phyloP scores from a whole-genome alignment of 2,329 filamentous ascomycete species.

The Fusarium xyrophilum region DNA sequence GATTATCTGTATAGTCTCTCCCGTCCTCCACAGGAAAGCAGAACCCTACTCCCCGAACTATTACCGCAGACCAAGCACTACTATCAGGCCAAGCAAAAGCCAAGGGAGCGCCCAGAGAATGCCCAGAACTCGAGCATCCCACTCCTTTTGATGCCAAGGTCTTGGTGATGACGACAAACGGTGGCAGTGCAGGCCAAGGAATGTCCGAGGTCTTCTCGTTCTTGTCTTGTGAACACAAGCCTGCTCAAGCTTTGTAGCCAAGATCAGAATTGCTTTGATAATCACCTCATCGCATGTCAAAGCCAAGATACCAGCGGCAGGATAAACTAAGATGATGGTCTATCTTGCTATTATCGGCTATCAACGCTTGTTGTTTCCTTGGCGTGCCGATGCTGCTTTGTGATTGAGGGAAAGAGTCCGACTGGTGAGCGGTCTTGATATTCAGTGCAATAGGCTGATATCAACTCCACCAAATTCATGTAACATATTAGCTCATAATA shows the following conservation, averaged over 20 bases:
- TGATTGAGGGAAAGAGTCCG: neutral
- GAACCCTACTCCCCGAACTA: neutral
- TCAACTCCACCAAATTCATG: neutral
- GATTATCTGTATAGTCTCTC: neutral
- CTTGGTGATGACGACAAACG: constrained; percentile 39
- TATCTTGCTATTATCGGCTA: neutral
- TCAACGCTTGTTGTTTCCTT: neutral
- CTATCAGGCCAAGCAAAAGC: constrained; percentile 14
- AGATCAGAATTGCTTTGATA: constrained; percentile 8
- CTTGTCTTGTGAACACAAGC: constrained; percentile 24
- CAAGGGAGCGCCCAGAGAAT: constrained; percentile 18
- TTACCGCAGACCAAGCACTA: constrained; percentile 19
- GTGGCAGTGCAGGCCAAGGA: constrained; percentile 39
- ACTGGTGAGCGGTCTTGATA: neutral
- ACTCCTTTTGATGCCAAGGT: constrained; percentile 32
- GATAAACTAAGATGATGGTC: neutral
- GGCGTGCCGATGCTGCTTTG: neutral
- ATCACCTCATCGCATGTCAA: constrained; percentile 14
- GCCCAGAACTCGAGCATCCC: constrained; percentile 20
- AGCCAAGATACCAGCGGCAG: neutral
- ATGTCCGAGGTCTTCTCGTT: neutral
- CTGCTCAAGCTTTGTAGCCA: constrained; percentile 37
- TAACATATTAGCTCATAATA: neutral
- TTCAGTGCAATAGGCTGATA: neutral
- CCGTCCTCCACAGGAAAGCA: neutral